Evolutionary conservation across 495 filamentous ascomycete species (phyloP).

Genomic region (Rhypophila decipiens): DNA sequence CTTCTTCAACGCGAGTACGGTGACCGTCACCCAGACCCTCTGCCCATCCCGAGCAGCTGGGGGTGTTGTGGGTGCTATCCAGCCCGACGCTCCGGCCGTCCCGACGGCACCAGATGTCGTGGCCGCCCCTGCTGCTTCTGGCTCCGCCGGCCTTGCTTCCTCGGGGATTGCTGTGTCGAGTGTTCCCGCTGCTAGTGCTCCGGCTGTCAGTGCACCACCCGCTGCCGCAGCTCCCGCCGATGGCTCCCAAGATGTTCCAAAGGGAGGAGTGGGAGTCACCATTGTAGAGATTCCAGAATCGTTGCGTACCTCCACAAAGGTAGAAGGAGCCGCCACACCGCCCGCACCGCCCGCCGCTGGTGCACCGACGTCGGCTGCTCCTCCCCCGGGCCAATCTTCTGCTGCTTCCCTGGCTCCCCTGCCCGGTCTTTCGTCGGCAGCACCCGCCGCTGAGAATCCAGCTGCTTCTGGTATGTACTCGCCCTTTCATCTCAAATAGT

Average conservation of each 20-base stretch:
- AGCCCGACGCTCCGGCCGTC: neutral
- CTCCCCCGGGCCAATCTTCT: no score
- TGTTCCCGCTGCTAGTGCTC: neutral
- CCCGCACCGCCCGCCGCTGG: conserved; percentile 7
- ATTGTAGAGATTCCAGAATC: conserved; percentile 18
- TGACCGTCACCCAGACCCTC: conserved; percentile 27
- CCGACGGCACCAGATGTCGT: conserved; percentile 3
- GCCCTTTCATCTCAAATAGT: neutral
- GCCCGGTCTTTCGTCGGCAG: neutral
- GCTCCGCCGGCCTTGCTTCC: neutral
- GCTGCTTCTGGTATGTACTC: neutral
- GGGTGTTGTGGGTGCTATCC: conserved; percentile 8
- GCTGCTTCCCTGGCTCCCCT: neutral
- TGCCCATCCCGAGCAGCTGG: conserved; percentile 13
- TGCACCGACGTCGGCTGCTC: no score
- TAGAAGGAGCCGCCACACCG: conserved; percentile 6
- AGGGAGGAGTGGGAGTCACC: conserved; percentile 25
- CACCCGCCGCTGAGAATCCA: conserved; percentile 1
- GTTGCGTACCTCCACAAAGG: conserved; percentile 12
- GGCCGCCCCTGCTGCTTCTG: conserved; percentile 1
- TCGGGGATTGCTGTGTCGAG: neutral
- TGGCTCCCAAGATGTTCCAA: conserved; percentile 2
- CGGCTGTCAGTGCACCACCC: neutral
- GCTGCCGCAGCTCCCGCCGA: conserved; percentile 4
- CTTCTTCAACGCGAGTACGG: conserved; percentile 23